Evolutionary conservation across 805 yeast genomes (phyloP), one percentile per base, ranked within the genome.

Genomic region (Candida hispaniensis): DNA sequence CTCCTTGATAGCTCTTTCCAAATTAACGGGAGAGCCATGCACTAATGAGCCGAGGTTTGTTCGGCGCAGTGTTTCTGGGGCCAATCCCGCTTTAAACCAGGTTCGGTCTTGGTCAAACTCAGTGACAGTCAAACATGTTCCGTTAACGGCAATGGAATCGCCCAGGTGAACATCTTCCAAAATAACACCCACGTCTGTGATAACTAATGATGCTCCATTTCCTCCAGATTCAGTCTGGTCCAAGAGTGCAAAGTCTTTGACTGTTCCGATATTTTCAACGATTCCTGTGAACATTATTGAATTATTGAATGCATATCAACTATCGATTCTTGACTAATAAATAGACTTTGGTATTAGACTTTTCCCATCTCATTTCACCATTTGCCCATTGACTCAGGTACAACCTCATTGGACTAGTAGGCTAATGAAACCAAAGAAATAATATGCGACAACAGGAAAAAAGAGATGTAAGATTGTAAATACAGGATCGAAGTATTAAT

Each of bases 51-150:
- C 88, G 26, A 91, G 59, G 44, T 79, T 77, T 2, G 94, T 75
- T 43, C 91, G 67, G 41, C 82, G 71, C 22, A 91, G 64, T 0
- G 98, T 86, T 51, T 91, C 99, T 7, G 93, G 93, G 1, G 94
- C 80, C 17, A 91, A 62, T 0, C 98, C 98, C 3, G 88, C 93
- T 53, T 79, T 83, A 63, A 91, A 91, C 7, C 63, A 53, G 14
- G 60, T 56, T 5, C 58, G 56, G 5, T 59, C 60, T 20, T 63
- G 58, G 34, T 51, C 54, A 48, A 82, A 85, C 45, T 77, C 85
- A 0, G 94, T 85, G 6, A 88, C 96, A 0, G 99, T 91, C 19
- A 91, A 65, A 58, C 99, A 91, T 3, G 67, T 69, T 6, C 98
- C 98, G 52, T 81, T 81, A 17, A 88, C 71, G 16, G 91, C 73